Base-by-base conservation (phyloP, 129 eudicot species). In the Artemisia tridentata region DNA sequence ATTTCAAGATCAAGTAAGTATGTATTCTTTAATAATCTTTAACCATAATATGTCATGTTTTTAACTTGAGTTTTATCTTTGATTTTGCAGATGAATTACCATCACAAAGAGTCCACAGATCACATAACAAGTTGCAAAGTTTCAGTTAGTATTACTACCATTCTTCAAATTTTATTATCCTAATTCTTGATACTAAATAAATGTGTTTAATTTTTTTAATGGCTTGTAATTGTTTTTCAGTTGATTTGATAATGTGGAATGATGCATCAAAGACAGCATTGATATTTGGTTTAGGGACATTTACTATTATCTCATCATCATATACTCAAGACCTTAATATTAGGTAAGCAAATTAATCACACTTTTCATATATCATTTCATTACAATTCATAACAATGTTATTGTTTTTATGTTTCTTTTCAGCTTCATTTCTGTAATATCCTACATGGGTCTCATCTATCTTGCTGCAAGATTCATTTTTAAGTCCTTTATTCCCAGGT, bases 171-270 rank as follows among this genome's bases (percentile, higher is more conserved):
- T 63, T n/a, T 17, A 50, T 45, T 21, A 46, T 13, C 41, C 14
- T 25, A 55, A 59, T 59, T 57, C 65, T 48, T 47, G 76, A 75
- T 67, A 12, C 29, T 47, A 25, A 57, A 45, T 27, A 41, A 71
- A 38, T 57, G 10, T 11, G 16, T 52, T 52, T 48, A 21, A 17
- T 11, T 81, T 29, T 29, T 38, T 11, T 23, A 21, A 63, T 67
- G 43, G 1, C 8, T 69, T 75, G 55, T 27, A 43, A 29, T 47
- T 65, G 66, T 66, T 52, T 71, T 63, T 73, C 95, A 92, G 98
- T 81, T 77, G 98, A 92, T 74, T 72, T 92, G 53, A 80, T 92
- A 17, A 88, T 92, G 96, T 92, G 98, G 98, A 89, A 67, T 62
- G 95, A 92, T 76, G 86, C 65, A 74, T 86, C 98, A 46, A 92